Percentiles rank a stretch among this genome's conserved stretches.
Conservation (phyloP, 169 alveolate species). For the Amoebophrya sp. region DNA sequence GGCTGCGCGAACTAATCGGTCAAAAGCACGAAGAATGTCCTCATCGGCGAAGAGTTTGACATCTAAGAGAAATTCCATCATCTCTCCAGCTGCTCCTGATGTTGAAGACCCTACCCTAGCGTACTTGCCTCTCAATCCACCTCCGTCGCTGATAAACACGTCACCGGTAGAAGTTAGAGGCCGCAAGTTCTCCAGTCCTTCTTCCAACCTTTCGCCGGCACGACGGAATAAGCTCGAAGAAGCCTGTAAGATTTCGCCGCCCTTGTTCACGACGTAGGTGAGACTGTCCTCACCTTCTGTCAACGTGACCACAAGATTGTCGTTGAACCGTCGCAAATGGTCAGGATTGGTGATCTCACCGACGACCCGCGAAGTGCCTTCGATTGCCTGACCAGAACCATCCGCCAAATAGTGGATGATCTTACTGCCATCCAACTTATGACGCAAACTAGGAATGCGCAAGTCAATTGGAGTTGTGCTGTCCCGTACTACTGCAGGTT, state of each 20-base stretch:
- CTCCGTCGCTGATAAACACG: too few species aligned
- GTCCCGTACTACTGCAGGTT: too few species aligned
- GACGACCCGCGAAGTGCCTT: background rate
- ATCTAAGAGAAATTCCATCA: background rate
- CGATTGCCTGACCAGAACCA: background rate
- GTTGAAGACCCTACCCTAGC: background rate
- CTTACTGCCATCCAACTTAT: background rate
- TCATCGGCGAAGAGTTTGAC: background rate
- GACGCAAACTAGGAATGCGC: background rate
- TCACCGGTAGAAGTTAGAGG: background rate
- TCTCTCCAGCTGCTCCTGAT: background rate
- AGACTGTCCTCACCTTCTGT: background rate
- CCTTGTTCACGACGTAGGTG: constrained; percentile 3
- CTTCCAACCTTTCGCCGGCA: too few species aligned
- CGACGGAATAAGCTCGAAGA: background rate
- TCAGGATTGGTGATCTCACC: background rate
- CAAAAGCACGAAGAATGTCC: background rate
- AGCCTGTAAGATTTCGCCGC: background rate
- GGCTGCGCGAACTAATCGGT: background rate
- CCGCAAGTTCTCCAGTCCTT: too few species aligned
- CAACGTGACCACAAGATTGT: background rate
- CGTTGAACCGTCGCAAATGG: too few species aligned
- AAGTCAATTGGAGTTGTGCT: too few species aligned
- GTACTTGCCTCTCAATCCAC: too few species aligned
- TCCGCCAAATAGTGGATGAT: background rate